Base-by-base conservation (phyloP, 176 grass and related monocot genomes). In the Coix lacrymajobi region DNA sequence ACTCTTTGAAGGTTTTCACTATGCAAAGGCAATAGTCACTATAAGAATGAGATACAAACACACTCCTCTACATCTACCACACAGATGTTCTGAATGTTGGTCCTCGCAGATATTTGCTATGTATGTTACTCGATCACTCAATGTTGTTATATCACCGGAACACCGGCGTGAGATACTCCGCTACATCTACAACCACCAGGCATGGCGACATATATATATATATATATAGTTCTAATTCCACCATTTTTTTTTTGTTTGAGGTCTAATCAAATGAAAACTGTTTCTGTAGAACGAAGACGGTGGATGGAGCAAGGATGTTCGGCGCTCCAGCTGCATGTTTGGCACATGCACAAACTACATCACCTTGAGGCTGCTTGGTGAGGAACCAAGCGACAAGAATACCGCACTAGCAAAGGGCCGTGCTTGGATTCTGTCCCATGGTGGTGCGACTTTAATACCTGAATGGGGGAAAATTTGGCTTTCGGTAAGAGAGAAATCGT, bases 391-490 rank as follows among this genome's bases (percentile, higher is more conserved):
- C 8, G 3, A 0, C 36, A 37, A 37, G 36, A 37, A 37, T 6
- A 37, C 5, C 1, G 56, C 56, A 6, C 4, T 83, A 40, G 31
- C 31, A 1, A 71, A 14, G 31, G 79, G 72, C 0, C 72, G 66
- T 3, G 19, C 11, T 2, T 88, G 86, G 86, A 88, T 88, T 7
- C 0, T 65, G 9, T 72, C 79, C 2, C 79, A 62, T 11, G 86
- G 79, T 2, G 73, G 54, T 2, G 86, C 80, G 19, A 78, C 64
- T 0, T 43, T 63, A 3, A 19, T 83, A 1, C 73, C 86, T 8
- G 39, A 87, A 3, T 87, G 85, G 85, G 85, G 85, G 12, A 87
- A 82, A 17, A 87, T 82, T 76, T 87, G 85, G 79, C 64, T 82
- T 11, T 87, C 79, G 24, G 79, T 87, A 79, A 33, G 33, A 33